Evolutionary conservation across 805 yeast species (phyloP).

Genomic region (Sugiyamaella mastotermitis): DNA sequence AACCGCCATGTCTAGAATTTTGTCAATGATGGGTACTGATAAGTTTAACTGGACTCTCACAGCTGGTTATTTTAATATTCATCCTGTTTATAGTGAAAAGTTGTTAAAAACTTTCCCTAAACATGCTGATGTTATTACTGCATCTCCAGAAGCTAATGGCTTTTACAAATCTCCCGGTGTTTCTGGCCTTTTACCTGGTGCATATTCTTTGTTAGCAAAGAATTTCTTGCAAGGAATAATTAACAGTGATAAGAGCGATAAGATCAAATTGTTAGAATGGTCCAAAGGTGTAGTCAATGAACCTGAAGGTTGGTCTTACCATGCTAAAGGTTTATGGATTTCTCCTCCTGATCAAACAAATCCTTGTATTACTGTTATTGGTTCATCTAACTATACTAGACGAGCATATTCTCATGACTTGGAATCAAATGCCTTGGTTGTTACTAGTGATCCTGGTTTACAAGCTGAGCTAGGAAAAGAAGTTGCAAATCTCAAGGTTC

Average conservation of each 20-base stretch:
- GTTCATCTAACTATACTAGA: slow-evolving; percentile 89
- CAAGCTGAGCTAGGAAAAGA: slow-evolving; percentile 55
- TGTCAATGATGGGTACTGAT: slow-evolving; percentile 52
- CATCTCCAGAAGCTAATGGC: slow-evolving; percentile 91
- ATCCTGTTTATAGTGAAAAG: slow-evolving; percentile 58
- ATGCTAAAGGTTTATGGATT: slow-evolving; percentile 94
- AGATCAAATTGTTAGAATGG: slow-evolving; percentile 75
- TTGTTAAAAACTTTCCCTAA: slow-evolving; percentile 51
- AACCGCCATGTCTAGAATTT: slow-evolving; percentile 55
- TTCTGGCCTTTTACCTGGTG: slow-evolving; percentile 76
- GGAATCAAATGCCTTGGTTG: slow-evolving; percentile 77
- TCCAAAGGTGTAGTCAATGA: slow-evolving; percentile 75
- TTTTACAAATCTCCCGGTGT: slow-evolving; percentile 81
- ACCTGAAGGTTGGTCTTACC: slow-evolving; percentile 91
- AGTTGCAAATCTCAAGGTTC: slow-evolving; percentile 49
- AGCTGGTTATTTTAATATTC: slow-evolving; percentile 94
- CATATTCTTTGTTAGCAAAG: slow-evolving; percentile 72
- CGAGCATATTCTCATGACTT: slow-evolving; percentile 84
- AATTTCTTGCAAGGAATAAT: slow-evolving; percentile 54
- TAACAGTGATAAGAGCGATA: slow-evolving; percentile 30
- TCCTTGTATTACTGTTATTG: slow-evolving; percentile 77
- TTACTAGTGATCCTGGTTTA: slow-evolving; percentile 61
- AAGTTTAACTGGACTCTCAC: slow-evolving; percentile 76
- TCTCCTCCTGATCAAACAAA: slow-evolving; percentile 46
- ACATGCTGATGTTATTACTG: slow-evolving; percentile 71